Evolutionary conservation across 2,329 filamentous ascomycete species (phyloP), one percentile per base, ranked within the genome.

Genomic region (Dissoconium aciculare): DNA sequence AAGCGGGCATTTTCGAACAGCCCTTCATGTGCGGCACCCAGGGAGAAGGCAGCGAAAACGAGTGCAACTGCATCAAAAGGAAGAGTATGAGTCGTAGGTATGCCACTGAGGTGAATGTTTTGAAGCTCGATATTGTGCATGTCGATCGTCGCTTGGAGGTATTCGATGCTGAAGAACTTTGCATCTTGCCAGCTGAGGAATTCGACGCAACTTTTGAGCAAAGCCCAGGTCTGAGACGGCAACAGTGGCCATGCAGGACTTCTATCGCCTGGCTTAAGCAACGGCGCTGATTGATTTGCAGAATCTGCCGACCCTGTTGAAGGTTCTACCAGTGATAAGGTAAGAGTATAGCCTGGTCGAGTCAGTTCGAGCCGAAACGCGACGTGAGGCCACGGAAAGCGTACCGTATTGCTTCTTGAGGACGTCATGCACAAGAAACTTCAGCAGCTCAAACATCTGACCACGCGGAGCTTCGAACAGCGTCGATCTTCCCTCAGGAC

Each of bases 151-250:
- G 13, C 16, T 5, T 24, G 17, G 10, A 33, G 14, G 5, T 28
- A 26, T 4, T 15, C 15, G n/a, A 33, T 15, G 13, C 29, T 15
- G 26, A 33, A 12, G 8, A 33, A 19, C 6, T n/a, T 16, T 9
- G 31, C 12, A 28, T 33, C 26, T n/a, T 28, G 15, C 15, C 26
- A 33, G 4, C 26, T 21, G 17, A 33, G 23, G 10, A 33, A 33
- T 10, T 24, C 15, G 5, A 12, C 26, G 11, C 28, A 33, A 11
- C 17, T 15, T 19, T 19, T 14, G 26, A 33, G 11, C 16, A 33
- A 27, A 5, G 5, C 10, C 21, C 26, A 28, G 5, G 26, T 15
- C 17, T 23, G 26, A n/a, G n/a, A n/a, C n/a, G n/a, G n/a, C n/a
- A n/a, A n/a, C n/a, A n/a, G n/a, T n/a, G n/a, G n/a, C n/a, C n/a